Conservation (phyloP, 164 flowering plant species). For the Pachysandra terminalis region DNA sequence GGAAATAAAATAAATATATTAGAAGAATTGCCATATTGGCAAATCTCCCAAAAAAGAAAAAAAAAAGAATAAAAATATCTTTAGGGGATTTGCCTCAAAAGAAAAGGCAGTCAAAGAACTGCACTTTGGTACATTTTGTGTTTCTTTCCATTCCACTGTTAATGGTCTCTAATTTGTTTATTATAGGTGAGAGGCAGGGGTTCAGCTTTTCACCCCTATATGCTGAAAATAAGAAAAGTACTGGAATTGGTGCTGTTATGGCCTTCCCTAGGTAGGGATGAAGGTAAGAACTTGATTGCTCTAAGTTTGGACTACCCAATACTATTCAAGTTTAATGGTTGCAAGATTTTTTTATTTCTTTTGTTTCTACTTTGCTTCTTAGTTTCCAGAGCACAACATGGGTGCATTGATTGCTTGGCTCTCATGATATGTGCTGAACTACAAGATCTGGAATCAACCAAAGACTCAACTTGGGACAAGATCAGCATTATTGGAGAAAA, state of each 20-base stretch:
- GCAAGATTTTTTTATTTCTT: slow-evolving; percentile 1
- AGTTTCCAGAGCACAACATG: slow-evolving; percentile 89
- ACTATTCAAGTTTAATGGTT: slow-evolving; percentile 6
- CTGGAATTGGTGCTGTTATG: slow-evolving; percentile 51
- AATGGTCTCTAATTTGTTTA: slow-evolving; percentile 3
- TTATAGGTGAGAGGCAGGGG: slow-evolving; percentile 56
- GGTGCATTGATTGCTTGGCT: slow-evolving; percentile 88
- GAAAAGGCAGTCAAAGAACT: no score
- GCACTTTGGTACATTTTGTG: no score
- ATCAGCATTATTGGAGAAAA: slow-evolving; percentile 10
- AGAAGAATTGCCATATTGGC: no score
- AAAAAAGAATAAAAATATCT: no score
- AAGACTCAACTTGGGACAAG: slow-evolving; percentile 14
- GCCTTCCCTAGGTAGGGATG: slow-evolving; percentile 62
- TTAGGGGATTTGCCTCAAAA: no score
- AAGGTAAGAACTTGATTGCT: slow-evolving; percentile 38
- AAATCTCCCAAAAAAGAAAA: no score
- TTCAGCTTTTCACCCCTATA: slow-evolving; percentile 34
- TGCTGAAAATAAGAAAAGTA: slow-evolving; percentile 39
- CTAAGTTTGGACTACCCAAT: background rate
- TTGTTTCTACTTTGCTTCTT: slow-evolving; percentile 14
- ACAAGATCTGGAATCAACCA: slow-evolving; percentile 31
- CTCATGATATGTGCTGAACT: slow-evolving; percentile 76
- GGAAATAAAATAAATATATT: no score
- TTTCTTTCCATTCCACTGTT: background rate